phyloP scores from a whole-genome alignment of 2,329 filamentous ascomycete species.

The Xylariomycetidae sp. region DNA sequence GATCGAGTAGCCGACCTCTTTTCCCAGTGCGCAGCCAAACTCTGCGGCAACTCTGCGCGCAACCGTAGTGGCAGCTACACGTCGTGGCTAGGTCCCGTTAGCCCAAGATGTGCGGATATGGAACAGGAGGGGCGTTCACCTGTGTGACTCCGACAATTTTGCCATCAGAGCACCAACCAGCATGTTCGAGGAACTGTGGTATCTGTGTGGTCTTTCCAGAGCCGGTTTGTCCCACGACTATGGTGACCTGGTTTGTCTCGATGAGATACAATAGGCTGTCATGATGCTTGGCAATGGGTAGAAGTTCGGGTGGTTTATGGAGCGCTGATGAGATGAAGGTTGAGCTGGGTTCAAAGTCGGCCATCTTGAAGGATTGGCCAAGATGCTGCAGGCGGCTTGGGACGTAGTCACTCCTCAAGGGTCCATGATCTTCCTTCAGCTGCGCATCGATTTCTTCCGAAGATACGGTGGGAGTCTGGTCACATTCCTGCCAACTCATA shows the following conservation, averaged over 20 bases:
- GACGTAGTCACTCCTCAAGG: no score
- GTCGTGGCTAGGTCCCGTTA: conserved; percentile 57
- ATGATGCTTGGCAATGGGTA: conserved; percentile 82
- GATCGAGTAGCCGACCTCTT: conserved; percentile 90
- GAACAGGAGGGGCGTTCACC: conserved; percentile 46
- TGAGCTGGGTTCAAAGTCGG: conserved; percentile 50
- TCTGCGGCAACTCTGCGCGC: conserved; percentile 87
- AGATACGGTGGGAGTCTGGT: no score
- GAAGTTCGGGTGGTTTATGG: conserved; percentile 74
- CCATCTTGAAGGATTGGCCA: conserved; percentile 31
- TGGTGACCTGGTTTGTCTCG: conserved; percentile 76
- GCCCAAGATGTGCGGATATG: conserved; percentile 1
- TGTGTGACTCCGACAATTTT: conserved; percentile 86
- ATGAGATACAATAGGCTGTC: conserved; percentile 78
- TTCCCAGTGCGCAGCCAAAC: conserved; percentile 75
- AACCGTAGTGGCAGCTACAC: conserved; percentile 87
- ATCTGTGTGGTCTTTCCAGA: conserved; percentile 96
- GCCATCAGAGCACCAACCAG: conserved; percentile 81
- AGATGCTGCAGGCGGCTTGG: no score
- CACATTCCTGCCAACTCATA: no score
- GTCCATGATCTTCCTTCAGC: no score
- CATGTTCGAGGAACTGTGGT: conserved; percentile 81
- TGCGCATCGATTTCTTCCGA: no score
- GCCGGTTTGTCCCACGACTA: conserved; percentile 89
- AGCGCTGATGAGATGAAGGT: conserved; percentile 73